Conservation (phyloP, 1,139 yeast species). For the Trichomonascaceae sp. region DNA sequence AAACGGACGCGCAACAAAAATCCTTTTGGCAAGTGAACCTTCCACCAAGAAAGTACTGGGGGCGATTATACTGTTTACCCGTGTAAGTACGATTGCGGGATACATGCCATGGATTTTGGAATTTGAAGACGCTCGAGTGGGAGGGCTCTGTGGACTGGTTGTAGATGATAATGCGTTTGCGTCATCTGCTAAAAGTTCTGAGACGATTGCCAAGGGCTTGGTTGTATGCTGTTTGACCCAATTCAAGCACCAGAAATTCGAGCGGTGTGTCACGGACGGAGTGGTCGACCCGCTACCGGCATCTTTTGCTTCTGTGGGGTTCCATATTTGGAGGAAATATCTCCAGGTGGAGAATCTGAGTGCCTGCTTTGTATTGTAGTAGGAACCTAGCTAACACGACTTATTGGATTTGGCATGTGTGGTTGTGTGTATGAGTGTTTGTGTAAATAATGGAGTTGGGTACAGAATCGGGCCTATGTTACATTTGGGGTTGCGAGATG, state of each 20-base stretch:
- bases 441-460: no score
- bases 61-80: constrained; percentile 40
- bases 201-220: constrained; percentile 43
- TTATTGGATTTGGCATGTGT: background rate
- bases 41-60: constrained; percentile 43
- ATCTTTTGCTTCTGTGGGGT: constrained; percentile 17
- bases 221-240: constrained; percentile 48
- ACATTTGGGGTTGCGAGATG: no score
- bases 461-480: no score
- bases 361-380: constrained; percentile 5
- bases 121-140: constrained; percentile 28
- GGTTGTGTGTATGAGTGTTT: no score
- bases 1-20: constrained; percentile 22
- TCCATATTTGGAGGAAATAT: constrained; percentile 17
- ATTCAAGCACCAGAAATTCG: constrained; percentile 28
- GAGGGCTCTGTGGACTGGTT: constrained; percentile 46
- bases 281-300: constrained; percentile 20
- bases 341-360: constrained; percentile 10
- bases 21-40: constrained; percentile 47
- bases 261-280: constrained; percentile 22
- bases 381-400: background rate
- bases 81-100: constrained; percentile 33
- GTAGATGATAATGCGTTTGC: constrained; percentile 33
- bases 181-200: constrained; percentile 10
- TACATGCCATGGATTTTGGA: constrained; percentile 38